phyloP scores from a whole-genome alignment of 805 yeast genomes.

The Schwanniomyces pseudopolymorphus region DNA sequence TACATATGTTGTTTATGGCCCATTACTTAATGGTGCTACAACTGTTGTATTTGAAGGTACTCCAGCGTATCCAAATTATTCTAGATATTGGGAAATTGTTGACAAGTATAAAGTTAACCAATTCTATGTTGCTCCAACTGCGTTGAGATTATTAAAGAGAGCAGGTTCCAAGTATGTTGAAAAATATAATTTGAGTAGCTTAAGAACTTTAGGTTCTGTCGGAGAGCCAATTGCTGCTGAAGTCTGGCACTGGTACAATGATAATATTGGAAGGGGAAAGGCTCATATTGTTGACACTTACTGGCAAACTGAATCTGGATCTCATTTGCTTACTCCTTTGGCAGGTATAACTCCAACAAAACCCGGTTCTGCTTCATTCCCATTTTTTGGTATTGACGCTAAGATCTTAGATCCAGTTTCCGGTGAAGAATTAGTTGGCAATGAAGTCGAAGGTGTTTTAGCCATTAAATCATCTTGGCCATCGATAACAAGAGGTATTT shows the following conservation, averaged over 20 bases:
- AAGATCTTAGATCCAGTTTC: conserved; percentile 90
- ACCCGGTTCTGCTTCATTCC: conserved; percentile 96
- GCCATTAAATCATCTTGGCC: conserved; percentile 95
- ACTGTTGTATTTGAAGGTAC: conserved; percentile 95
- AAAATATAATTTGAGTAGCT: conserved; percentile 77
- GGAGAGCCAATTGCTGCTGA: conserved; percentile 99
- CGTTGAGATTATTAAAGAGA: conserved; percentile 82
- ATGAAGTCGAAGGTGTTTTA: conserved; percentile 94
- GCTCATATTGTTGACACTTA: conserved; percentile 94
- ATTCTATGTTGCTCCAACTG: conserved; percentile 98
- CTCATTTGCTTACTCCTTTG: conserved; percentile 90
- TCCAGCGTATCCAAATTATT: conserved; percentile 93
- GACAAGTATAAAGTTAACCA: conserved; percentile 90
- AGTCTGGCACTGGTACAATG: conserved; percentile 98
- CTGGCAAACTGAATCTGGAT: conserved; percentile 99
- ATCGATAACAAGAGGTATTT: conserved; percentile 96
- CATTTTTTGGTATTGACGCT: conserved; percentile 93
- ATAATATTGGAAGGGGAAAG: conserved; percentile 82
- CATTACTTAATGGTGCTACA: conserved; percentile 81
- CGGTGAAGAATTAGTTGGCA: conserved; percentile 80
- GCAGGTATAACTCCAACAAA: conserved; percentile 95
- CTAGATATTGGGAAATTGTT: conserved; percentile 96
- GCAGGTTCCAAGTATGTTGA: conserved; percentile 85
- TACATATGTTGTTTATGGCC: conserved; percentile 93
- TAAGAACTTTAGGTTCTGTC: conserved; percentile 93